These are phyloP conservation scores for Puccinia brachypodii DNA, from an alignment of 1,284 basidiomycete species.

Conservation along the genomic window DNA sequence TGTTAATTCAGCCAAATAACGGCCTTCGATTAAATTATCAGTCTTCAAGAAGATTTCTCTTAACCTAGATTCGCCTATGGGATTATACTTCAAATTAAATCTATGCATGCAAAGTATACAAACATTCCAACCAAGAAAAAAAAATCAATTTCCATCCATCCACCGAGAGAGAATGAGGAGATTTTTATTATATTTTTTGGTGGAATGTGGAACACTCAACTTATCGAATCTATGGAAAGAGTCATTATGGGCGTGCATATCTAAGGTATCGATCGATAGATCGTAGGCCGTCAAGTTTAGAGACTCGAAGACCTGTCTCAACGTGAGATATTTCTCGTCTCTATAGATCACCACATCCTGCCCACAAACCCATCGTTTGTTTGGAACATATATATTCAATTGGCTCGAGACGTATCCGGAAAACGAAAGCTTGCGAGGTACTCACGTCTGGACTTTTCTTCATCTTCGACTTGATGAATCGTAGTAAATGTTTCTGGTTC, in stretches of 20 bases:
- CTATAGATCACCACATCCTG: constrained; percentile 95
- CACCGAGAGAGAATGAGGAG: background rate
- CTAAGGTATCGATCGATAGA: constrained; percentile 95
- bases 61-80: constrained; percentile 89
- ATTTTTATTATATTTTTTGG: background rate
- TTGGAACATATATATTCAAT: background rate
- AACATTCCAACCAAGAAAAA: constrained; percentile 10
- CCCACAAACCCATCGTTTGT: too few species aligned
- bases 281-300: constrained; percentile 95
- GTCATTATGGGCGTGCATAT: constrained; percentile 98
- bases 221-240: constrained; percentile 97
- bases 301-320: constrained; percentile 91
- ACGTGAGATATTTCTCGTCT: constrained; percentile 83
- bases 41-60: constrained; percentile 99
- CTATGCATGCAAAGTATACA: constrained; percentile 49
- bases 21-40: constrained; percentile 87
- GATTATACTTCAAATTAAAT: constrained; percentile 69
- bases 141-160: background rate
- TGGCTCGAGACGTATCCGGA: background rate
- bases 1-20: constrained; percentile 92
- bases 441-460: constrained; percentile 62
- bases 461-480: constrained; percentile 95
- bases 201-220: constrained; percentile 72
- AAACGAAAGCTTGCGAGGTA: background rate
- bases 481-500: constrained; percentile 99